A percentile compares a stretch with the other conserved stretches of the same genome.
Evolutionary conservation across 148 eudicot genomes (phyloP).

Genomic region (Linanthus parryae): DNA sequence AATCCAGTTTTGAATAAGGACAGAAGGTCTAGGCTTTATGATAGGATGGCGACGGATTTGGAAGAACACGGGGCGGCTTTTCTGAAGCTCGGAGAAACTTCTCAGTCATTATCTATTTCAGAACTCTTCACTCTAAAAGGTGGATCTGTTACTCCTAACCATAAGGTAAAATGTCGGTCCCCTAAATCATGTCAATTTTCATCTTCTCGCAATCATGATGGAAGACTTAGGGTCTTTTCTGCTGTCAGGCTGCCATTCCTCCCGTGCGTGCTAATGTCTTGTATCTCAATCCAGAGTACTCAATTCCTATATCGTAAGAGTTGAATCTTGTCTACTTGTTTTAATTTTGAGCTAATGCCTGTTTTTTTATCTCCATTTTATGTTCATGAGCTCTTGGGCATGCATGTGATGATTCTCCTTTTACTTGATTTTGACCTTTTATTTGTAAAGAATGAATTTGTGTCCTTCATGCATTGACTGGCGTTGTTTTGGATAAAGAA

Average conservation of each 20-base stretch:
- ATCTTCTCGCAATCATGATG: conserved; percentile 1
- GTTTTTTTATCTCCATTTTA: too few relatives aligned
- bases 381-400: too few relatives aligned
- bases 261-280: conserved; percentile 96
- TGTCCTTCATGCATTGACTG: too few relatives aligned
- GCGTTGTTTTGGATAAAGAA: too few relatives aligned
- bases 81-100: conserved; percentile 80
- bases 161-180: conserved; percentile 46
- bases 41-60: conserved; percentile 74
- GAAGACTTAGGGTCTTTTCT: conserved; percentile 10
- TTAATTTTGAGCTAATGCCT: background rate
- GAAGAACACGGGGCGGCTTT: conserved; percentile 75
- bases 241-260: conserved; percentile 71
- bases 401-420: too few relatives aligned
- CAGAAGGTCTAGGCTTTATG: conserved; percentile 58
- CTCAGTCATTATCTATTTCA: conserved; percentile 82
- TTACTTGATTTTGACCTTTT: too few relatives aligned
- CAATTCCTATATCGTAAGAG: conserved; percentile 69
- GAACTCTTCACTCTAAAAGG: conserved; percentile 63
- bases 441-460: too few relatives aligned
- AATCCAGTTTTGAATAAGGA: conserved; percentile 37
- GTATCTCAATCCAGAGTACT: conserved; percentile 62
- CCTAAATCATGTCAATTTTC: background rate
- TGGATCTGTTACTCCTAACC: conserved; percentile 65
- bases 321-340: background rate